Base-by-base conservation (phyloP, 78 protist species). In the Pigoraptor vietnamica region DNA sequence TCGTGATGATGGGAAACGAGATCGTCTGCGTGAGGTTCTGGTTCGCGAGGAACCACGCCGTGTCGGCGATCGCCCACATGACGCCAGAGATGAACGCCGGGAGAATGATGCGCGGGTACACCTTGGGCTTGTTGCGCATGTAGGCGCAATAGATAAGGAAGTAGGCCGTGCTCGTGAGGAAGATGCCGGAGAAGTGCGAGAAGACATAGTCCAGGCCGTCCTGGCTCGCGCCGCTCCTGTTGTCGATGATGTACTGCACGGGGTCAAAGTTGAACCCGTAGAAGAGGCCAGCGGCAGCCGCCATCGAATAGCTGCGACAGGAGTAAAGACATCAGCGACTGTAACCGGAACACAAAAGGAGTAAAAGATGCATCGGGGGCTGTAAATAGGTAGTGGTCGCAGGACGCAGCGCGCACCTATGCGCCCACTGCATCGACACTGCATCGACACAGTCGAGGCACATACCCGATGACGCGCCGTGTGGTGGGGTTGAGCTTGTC, bases 141-240 rank as follows among this genome's bases (percentile, higher is more conserved):
- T 0, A 1, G 14, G 90, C 93, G 38, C 93, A 40, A 92, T 95
- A 95, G 36, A 91, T 29, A 29, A 97, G 33, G 81, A 97, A 93
- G n/a, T 90, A 95, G 24, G 48, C 0, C 29, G 98, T 94, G 37
- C 95, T 92, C n/a, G 95, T 93, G 34, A 90, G 23, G 34, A 91
- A 96, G n/a, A 97, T 97, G 36, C 98, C 98, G 55, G 93, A 40
- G 89, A 95, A 97, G 87, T 96, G 97, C 24, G 96, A 89, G 36
- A 97, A 95, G 25, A 94, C 90, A 67, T 95, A 97, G 55, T 94
- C 81, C 23, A 97, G 91, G 1, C 55, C 91, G 38, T 89, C 38
- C 38, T 83, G 88, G 37, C 87, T 39, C 1, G 93, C 79, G 0
- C 93, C 93, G 0, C 35, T 1, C 23, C 2, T 0, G 67, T 48